phyloP scores from a whole-genome alignment of 1,284 basidiomycete genomes.

The Spongiforma sp. region DNA sequence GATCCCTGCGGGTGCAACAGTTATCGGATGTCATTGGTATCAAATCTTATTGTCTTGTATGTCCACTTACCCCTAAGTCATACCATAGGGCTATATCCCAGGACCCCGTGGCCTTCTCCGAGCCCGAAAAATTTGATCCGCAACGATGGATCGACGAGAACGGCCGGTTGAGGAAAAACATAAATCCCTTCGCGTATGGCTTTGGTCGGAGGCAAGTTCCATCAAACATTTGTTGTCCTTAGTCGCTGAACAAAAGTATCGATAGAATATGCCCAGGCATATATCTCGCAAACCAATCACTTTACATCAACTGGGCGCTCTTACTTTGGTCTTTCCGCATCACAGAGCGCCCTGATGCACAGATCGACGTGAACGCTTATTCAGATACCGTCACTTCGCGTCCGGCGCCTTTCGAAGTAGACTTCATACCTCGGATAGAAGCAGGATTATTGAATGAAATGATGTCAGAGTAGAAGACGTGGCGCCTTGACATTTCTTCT shows the following conservation, averaged over 20 bases:
- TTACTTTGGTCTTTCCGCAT: constrained; percentile 33
- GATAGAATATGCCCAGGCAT: constrained; percentile 28
- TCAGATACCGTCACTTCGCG: constrained; percentile 15
- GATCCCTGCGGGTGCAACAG: constrained; percentile 61
- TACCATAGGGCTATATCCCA: constrained; percentile 50
- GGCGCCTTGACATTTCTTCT: too few species aligned
- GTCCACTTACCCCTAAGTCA: neutral
- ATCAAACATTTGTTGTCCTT: neutral
- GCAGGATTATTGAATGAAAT: constrained; percentile 10
- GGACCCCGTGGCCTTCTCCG: constrained; percentile 60
- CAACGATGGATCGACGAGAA: constrained; percentile 58
- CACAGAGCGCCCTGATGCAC: constrained; percentile 13
- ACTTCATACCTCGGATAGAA: constrained; percentile 21
- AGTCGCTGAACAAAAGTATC: too few species aligned
- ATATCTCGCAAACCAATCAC: constrained; percentile 23
- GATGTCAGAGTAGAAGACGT: constrained; percentile 5
- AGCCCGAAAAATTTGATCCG: constrained; percentile 64
- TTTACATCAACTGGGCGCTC: constrained; percentile 25
- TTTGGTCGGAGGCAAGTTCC: constrained; percentile 55
- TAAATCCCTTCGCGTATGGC: constrained; percentile 60
- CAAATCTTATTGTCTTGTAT: constrained; percentile 48
- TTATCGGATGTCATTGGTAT: constrained; percentile 65
- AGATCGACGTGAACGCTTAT: constrained; percentile 16
- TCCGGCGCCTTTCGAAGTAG: constrained; percentile 16
- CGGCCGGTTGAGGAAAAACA: constrained; percentile 53